Base-by-base conservation (phyloP, 2,329 filamentous ascomycete genomes). In the Aspergillus pseudoglaucus region DNA sequence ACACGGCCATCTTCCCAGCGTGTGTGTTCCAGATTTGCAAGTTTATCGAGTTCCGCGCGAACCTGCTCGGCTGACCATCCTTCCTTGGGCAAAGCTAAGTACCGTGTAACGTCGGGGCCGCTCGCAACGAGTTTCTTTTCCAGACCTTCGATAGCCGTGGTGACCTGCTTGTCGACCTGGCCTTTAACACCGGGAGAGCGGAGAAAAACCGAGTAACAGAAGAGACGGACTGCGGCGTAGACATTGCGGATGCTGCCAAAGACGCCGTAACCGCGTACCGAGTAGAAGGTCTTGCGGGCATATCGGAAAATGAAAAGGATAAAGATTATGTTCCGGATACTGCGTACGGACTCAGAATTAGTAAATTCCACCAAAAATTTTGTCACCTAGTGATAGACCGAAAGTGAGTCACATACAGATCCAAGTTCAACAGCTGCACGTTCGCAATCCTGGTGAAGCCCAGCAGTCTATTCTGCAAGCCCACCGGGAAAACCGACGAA, bases 1-100 rank as follows among this genome's bases (percentile, higher is more conserved):
- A 98, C 93, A 55, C 82, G 85, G 7, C 93, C 93, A 67, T 97
- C 91, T 71, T 98, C 93, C 93, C 93, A 98, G 55, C 87, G 81
- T 2, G 90, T 95, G 70, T 97, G 93, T 60, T 96, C 85, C 87
- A 98, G 87, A 43, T 78, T 83, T 14, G 85, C 83, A 56, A 98
- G 76, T 56, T 82, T 81, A 51, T 84, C 81, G 52, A 98, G 79
- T 75, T 96, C 91, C 51, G 82, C 80, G 58, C 83, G 81, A 38
- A 98, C 80, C 53, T 84, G 82, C 15, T 96, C 90, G 38, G 84
- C 77, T 22, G 80, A 78, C 84, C 90, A 88, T 65, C 90, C 91
- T 63, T 91, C 83, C 65, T 85, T 85, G 4, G 93, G 93, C 14
- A 98, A 76, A 5, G 79, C 76, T 22, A 88, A 75, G 68, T 93